These are phyloP conservation scores for Niveomyces coronatus DNA, from an alignment of 2,329 filamentous ascomycete species.

Conservation along the genomic window DNA sequence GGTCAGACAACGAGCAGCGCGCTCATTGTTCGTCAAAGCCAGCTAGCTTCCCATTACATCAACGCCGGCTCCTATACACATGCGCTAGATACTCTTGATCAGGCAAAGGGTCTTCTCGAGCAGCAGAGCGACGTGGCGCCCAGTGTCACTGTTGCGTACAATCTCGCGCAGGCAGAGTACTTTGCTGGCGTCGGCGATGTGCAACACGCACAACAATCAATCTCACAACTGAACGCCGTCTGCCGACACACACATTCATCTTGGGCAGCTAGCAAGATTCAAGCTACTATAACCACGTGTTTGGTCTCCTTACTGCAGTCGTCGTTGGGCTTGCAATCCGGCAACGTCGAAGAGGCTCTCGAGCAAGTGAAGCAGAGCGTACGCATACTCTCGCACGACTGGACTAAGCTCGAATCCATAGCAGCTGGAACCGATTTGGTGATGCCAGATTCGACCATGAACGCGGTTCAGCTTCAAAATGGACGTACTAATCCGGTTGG, in stretches of 20 bases:
- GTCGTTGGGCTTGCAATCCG: slow-evolving; percentile 51
- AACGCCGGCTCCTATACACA: slow-evolving; percentile 41
- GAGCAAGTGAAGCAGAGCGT: slow-evolving; percentile 47
- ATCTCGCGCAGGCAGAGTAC: slow-evolving; percentile 67
- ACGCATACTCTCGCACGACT: slow-evolving; percentile 44
- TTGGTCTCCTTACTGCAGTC: slow-evolving; percentile 47
- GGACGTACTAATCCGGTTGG: slow-evolving; percentile 16
- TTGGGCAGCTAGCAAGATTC: slow-evolving; percentile 24
- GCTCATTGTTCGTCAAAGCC: slow-evolving; percentile 35
- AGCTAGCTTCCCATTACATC: slow-evolving; percentile 42
- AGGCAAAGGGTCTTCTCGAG: slow-evolving; percentile 40
- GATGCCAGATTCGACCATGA: slow-evolving; percentile 20
- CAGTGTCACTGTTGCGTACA: slow-evolving; percentile 32
- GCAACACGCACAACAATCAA: slow-evolving; percentile 42
- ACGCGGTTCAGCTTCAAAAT: slow-evolving; percentile 17
- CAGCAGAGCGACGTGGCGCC: slow-evolving; percentile 26
- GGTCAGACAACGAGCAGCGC: slow-evolving; percentile 25
- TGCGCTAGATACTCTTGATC: slow-evolving; percentile 43
- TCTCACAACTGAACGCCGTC: slow-evolving; percentile 23
- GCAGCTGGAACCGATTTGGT: slow-evolving; percentile 18
- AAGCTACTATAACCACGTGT: slow-evolving; percentile 22
- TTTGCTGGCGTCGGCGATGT: slow-evolving; percentile 55
- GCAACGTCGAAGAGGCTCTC: slow-evolving; percentile 48
- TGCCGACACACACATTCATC: slow-evolving; percentile 19
- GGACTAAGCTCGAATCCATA: slow-evolving; percentile 37